Evolutionary conservation across 1,284 basidiomycete genomes (phyloP).

Genomic region (Pisolithus thermaeus): DNA sequence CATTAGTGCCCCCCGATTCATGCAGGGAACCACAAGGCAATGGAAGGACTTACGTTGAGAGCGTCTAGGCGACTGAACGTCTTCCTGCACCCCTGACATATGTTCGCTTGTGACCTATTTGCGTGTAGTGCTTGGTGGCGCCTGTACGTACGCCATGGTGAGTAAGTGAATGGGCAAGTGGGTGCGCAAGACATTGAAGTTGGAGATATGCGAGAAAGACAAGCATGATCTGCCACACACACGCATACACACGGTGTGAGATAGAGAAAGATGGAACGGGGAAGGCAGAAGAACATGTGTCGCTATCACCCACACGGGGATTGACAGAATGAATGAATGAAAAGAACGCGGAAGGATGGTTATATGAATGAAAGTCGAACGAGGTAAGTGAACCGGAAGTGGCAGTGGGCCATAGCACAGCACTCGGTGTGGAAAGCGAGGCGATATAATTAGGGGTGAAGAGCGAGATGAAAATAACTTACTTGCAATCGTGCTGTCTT

Average conservation of each 20-base stretch:
- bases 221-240: slow-evolving; percentile 4
- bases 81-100: slow-evolving; percentile 90
- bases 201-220: slow-evolving; percentile 5
- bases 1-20: slow-evolving; percentile 5
- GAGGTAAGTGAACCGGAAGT: slow-evolving; percentile 1
- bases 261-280: background rate
- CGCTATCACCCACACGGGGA: background rate
- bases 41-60: slow-evolving; percentile 68
- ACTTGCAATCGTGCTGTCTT: slow-evolving; percentile 95
- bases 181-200: background rate
- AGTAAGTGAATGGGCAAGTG: background rate
- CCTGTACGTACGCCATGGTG: slow-evolving; percentile 30
- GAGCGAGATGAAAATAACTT: slow-evolving; percentile 28
- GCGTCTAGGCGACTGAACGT: slow-evolving; percentile 92
- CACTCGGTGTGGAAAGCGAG: background rate
- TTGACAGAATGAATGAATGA: slow-evolving; percentile 1
- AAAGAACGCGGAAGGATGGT: background rate
- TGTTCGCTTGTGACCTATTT: slow-evolving; percentile 76
- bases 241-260: background rate
- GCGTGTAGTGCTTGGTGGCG: slow-evolving; percentile 86
- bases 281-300: background rate
- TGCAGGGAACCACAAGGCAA: slow-evolving; percentile 7
- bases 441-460: background rate
- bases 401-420: background rate
- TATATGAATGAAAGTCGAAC: background rate